Evolutionary conservation across 768 basidiomycete species (phyloP), one percentile per base, ranked within the genome.

Genomic region (Auriscalpium microsporum): DNA sequence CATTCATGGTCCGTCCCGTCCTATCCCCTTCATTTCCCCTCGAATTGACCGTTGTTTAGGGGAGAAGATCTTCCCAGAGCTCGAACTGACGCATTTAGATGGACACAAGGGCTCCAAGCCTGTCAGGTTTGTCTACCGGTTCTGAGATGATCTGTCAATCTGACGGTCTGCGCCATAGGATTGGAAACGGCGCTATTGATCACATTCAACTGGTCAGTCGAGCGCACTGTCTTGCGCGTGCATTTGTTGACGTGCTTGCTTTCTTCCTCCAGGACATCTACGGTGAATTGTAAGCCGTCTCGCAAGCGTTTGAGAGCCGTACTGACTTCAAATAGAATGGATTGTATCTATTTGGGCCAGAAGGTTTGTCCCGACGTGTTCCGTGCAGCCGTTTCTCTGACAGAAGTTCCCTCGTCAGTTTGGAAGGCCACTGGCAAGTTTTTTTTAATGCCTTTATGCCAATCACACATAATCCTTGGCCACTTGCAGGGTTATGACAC

Each of bases 111-210:
- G 85, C 7, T 90, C 87, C 7, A 86, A 80, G 58, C 90, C 90
- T 21, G 90, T 93, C 34, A 78, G 89, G 80, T 73, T 54, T 44
- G 46, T n/a, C 45, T 8, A 34, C 19, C 51, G 45, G 11, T 40
- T 36, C 11, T 48, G 9, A 21, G 34, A 19, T 36, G 17, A 45
- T 40, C 14, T 52, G 34, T 14, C 36, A 10, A 10, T 44, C 35
- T 37, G 23, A 47, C 10, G 17, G 17, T 28, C 7, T 46, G 8
- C 28, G 36, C 4, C 8, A 40, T 48, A 80, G 82, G 10, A 93
- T 99, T 55, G 95, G 95, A 5, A 99, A 99, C 67, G 95, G 95
- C 4, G 95, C 95, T 0, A 93, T 92, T 3, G 86, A 94, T 67
- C 94, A 97, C 67, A 68, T 96, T 10, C 94, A 98, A 65, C 71